Conservation (phyloP, 768 basidiomycete species). For the Russula emetica region DNA sequence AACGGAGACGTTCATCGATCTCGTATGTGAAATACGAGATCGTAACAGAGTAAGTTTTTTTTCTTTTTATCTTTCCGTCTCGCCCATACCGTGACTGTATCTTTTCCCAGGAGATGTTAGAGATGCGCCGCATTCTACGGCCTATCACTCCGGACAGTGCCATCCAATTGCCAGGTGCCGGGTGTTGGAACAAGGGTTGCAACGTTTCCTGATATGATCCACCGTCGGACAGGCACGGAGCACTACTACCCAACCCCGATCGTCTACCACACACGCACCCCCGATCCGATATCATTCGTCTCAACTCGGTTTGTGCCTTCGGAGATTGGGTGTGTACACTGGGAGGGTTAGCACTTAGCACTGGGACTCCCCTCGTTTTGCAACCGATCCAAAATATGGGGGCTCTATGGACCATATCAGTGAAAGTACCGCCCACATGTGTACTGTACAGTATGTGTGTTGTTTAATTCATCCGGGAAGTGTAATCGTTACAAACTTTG, state of each 20-base stretch:
- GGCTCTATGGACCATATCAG: slow-evolving; percentile 2
- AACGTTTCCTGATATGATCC: slow-evolving; percentile 13
- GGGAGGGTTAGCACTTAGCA: neutral
- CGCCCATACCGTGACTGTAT: too few relatives aligned
- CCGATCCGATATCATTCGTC: slow-evolving; percentile 1
- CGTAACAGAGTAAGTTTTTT: slow-evolving; percentile 77
- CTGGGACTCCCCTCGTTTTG: neutral
- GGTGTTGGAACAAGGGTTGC: slow-evolving; percentile 21
- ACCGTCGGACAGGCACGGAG: too few relatives aligned
- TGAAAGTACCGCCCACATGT: neutral
- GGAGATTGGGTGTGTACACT: neutral
- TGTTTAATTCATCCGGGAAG: neutral
- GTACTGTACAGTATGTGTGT: neutral
- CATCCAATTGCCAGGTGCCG: slow-evolving; percentile 16
- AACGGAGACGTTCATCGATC: slow-evolving; percentile 87
- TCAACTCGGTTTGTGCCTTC: neutral
- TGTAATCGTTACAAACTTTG: neutral
- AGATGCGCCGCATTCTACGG: slow-evolving; percentile 14
- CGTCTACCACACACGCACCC: neutral
- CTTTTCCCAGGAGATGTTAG: neutral
- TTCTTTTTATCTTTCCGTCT: neutral
- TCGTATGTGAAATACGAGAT: slow-evolving; percentile 88
- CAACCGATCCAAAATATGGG: slow-evolving; percentile 13
- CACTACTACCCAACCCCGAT: neutral
- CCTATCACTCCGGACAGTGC: neutral